Evolutionary conservation across 169 alveolate genomes (phyloP), one percentile per base, ranked within the genome.

Genomic region (Babesia caballi): DNA sequence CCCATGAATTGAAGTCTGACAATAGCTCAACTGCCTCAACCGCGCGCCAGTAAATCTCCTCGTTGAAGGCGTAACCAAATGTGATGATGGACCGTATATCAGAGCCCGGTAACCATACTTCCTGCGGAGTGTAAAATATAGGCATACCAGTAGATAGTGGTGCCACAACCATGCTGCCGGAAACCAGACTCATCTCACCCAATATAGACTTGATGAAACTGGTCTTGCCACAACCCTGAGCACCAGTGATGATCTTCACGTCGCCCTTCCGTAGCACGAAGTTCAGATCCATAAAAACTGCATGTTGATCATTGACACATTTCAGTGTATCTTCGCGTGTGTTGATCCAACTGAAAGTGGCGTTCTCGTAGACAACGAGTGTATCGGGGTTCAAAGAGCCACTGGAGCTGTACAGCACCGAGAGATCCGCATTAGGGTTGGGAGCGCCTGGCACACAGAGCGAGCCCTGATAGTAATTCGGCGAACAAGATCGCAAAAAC

Each of bases 121-220:
- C 84, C 59, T 81, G 88, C 3, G 88, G 56, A 9, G 80, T 65
- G 51, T 81, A 81, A 46, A 70, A 81, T 28, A 81, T 81, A 17
- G 84, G 88, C 88, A 69, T 81, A 0, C 58, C 68, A 7, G 78
- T 54, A 35, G 66, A 58, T 15, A 81, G 44, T 6, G 88, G 84
- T 1, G 72, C 70, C 3, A 81, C 88, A 3, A 84, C 83, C 88
- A 81, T 81, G 36, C 80, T 66, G 2, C 88, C 88, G 1, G 65
- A 67, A 49, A 71, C 76, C 65, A 81, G 60, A 27, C 65, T 71
- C 83, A 81, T 61, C 68, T 81, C 88, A 35, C 88, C 88, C 9
- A 81, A 73, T 8, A 71, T 33, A 4, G 88, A 28, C 75, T 81
- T 81, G 19, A 81, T 61, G 66, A 81, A 71, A 52, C 66, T 70